Percentiles rank a stretch among this genome's conserved stretches.
These are phyloP conservation scores for Phaeosphaeria sp. DNA, from an alignment of 2,329 filamentous ascomycete genomes.

Conservation along the genomic window DNA sequence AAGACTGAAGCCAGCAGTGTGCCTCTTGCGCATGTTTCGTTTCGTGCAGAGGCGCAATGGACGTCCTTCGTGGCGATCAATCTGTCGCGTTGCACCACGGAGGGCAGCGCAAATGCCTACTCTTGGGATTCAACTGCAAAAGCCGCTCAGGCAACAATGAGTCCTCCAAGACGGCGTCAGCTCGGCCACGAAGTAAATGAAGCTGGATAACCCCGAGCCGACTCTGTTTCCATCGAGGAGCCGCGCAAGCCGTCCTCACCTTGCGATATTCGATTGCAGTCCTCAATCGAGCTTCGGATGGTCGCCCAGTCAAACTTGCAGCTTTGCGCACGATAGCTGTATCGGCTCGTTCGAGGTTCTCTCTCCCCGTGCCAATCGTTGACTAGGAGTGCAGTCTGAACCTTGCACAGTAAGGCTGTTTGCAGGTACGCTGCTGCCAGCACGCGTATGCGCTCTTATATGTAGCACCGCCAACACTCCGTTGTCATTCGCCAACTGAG, in stretches of 20 bases:
- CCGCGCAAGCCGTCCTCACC: not conserved
- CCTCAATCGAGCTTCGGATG: not conserved
- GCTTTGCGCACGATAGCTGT: not conserved
- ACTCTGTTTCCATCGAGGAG: not conserved
- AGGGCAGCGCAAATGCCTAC: not conserved
- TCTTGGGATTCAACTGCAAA: not conserved
- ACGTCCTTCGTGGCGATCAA: not conserved
- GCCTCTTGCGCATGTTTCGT: not conserved
- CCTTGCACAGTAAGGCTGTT: not conserved
- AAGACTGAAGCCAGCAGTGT: not conserved
- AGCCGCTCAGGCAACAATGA: not conserved
- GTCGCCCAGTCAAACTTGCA: not conserved
- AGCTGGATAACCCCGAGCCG: not conserved
- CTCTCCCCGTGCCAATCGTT: not conserved
- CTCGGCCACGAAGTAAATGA: constrained; percentile 1
- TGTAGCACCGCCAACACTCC: not conserved
- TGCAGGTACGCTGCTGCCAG: not conserved
- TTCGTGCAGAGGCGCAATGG: not conserved
- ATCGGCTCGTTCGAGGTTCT: not conserved
- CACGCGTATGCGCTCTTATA: not conserved
- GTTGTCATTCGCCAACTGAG: not conserved
- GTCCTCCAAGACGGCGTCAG: not conserved
- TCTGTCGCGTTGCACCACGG: not conserved
- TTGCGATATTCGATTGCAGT: not conserved
- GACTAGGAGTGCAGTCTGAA: not conserved